Evolutionary conservation across 2,329 filamentous ascomycete genomes (phyloP).

Genomic region (Aspergillus unguis): DNA sequence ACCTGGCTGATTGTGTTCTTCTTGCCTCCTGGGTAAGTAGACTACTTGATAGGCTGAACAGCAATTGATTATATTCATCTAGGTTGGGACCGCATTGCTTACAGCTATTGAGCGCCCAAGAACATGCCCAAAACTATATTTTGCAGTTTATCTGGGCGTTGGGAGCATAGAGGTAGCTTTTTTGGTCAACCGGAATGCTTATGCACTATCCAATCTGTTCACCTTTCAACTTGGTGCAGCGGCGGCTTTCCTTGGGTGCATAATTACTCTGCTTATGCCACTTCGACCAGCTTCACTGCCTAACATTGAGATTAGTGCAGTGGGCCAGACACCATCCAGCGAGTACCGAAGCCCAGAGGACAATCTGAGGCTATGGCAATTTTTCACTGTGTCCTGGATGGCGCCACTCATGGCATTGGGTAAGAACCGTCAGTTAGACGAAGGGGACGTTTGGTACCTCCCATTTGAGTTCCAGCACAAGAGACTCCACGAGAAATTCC

Average conservation of each 20-base stretch:
- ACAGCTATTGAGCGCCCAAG: conserved; percentile 40
- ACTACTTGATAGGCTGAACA: not conserved
- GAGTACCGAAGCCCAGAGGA: conserved; percentile 74
- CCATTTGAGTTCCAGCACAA: conserved; percentile 79
- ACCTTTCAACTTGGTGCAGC: conserved; percentile 32
- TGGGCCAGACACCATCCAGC: conserved; percentile 55
- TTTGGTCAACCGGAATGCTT: conserved; percentile 23
- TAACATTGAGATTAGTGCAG: conserved; percentile 56
- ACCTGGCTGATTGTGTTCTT: conserved; percentile 23
- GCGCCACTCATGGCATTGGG: conserved; percentile 67
- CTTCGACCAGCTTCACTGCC: conserved; percentile 59
- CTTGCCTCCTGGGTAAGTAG: conserved; percentile 39
- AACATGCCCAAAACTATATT: conserved; percentile 39
- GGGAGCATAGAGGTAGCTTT: conserved; percentile 37
- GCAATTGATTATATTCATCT: not conserved
- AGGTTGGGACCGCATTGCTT: conserved; percentile 37
- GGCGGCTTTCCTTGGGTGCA: conserved; percentile 47
- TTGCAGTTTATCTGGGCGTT: conserved; percentile 32
- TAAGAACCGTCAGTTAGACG: conserved; percentile 63
- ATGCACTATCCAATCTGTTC: conserved; percentile 14
- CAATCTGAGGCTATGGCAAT: conserved; percentile 74
- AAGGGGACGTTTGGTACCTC: conserved; percentile 78
- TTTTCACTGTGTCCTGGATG: conserved; percentile 83
- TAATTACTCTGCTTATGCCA: conserved; percentile 65
- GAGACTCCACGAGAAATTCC: conserved; percentile 70